These are phyloP conservation scores for Chaetomium sp. DNA, from an alignment of 2,329 filamentous ascomycete species.

Conservation along the genomic window DNA sequence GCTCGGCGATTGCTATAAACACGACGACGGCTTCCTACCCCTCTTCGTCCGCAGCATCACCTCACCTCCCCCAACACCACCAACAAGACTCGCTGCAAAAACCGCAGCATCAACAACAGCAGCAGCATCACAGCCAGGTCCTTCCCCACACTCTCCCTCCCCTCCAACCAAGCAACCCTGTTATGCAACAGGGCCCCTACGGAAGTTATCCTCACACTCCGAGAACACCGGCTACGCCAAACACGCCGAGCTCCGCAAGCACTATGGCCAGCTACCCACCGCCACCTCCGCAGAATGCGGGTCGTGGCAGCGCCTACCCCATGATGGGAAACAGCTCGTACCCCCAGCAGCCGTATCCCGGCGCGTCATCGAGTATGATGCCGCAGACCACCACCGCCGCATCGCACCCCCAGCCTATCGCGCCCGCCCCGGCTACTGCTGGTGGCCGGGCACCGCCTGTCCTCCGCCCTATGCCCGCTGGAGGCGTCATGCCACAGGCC, in stretches of 20 bases:
- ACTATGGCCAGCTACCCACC: conserved; percentile 50
- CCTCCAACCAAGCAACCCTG: conserved; percentile 41
- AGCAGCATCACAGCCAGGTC: conserved; percentile 33
- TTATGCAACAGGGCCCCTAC: conserved; percentile 47
- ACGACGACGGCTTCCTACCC: conserved; percentile 41
- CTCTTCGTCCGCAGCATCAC: conserved; percentile 37
- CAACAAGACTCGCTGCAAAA: conserved; percentile 20
- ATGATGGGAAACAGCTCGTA: conserved; percentile 49
- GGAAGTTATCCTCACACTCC: conserved; percentile 56
- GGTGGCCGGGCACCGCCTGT: conserved; percentile 52
- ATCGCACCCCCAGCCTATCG: conserved; percentile 69
- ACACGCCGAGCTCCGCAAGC: conserved; percentile 50
- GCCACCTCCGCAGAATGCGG: conserved; percentile 37
- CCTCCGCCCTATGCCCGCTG: conserved; percentile 64
- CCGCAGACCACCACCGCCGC: conserved; percentile 59
- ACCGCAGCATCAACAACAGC: conserved; percentile 26
- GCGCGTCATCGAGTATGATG: conserved; percentile 53
- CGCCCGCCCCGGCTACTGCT: conserved; percentile 58
- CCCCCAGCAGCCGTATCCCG: conserved; percentile 48
- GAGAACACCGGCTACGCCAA: conserved; percentile 56
- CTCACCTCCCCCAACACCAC: conserved; percentile 31
- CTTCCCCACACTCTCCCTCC: conserved; percentile 51
- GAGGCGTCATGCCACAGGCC: conserved; percentile 54
- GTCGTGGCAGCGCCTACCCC: conserved; percentile 45
- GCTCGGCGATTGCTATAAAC: conserved; percentile 52